Percentiles rank a stretch among this genome's conserved stretches.
Evolutionary conservation across 441 rosid genomes (phyloP).

Genomic region (Gossypium schwendimanii): DNA sequence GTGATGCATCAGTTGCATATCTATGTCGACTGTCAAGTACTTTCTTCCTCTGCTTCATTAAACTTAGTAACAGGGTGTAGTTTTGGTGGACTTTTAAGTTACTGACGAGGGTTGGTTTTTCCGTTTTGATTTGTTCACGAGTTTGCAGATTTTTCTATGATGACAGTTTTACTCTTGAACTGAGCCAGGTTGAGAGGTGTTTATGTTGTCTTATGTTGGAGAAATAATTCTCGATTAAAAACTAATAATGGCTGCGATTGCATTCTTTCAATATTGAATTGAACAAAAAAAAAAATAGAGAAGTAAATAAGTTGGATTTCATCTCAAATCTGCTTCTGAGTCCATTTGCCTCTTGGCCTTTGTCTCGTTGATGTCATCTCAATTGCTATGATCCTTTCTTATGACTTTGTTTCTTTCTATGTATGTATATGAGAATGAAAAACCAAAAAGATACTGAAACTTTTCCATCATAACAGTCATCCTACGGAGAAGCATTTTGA

Average conservation of each 20-base stretch:
- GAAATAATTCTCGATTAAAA: not conserved
- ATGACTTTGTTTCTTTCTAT: not conserved
- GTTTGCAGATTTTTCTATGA: not conserved
- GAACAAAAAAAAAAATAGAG: not conserved
- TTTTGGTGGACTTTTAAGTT: not conserved
- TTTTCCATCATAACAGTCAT: not conserved
- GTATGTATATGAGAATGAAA: not conserved
- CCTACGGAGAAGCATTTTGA: not conserved
- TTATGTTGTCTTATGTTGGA: constrained; percentile 1
- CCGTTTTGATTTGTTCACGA: not conserved
- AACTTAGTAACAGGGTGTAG: not conserved
- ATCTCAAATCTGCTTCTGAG: not conserved
- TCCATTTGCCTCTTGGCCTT: not conserved
- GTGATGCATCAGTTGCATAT: not conserved
- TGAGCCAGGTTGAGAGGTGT: not conserved
- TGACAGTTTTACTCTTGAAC: not conserved
- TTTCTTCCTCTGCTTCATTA: not conserved
- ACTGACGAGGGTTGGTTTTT: not conserved
- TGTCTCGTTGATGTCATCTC: not conserved
- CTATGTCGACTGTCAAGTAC: not conserved
- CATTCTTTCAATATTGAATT: not conserved
- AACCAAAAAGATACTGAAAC: not conserved
- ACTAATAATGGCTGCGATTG: not conserved
- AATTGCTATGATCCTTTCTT: not conserved
- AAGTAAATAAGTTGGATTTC: not conserved